phyloP scores from a whole-genome alignment of 2,329 filamentous ascomycete genomes.

The Colletotrichum endophyticum region DNA sequence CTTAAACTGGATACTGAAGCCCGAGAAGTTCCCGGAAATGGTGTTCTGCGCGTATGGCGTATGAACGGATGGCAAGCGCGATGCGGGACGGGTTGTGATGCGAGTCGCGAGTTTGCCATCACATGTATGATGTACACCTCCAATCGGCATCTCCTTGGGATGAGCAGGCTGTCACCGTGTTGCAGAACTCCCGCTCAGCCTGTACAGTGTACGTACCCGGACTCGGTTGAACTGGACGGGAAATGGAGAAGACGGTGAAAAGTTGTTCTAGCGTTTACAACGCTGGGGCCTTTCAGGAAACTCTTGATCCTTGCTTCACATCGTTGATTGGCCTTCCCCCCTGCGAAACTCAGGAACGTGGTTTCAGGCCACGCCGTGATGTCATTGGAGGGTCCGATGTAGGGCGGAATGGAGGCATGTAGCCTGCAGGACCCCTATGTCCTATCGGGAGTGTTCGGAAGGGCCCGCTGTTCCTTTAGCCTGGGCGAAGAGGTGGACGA shows the following conservation, averaged over 20 bases:
- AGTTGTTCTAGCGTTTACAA: constrained; percentile 13
- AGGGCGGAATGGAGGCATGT: constrained; percentile 15
- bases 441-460: constrained; percentile 19
- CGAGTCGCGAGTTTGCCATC: constrained; percentile 12
- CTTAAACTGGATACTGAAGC: constrained; percentile 1
- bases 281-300: neutral
- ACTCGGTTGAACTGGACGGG: neutral
- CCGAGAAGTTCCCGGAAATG: constrained; percentile 2
- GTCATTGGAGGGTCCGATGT: constrained; percentile 19
- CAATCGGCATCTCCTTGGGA: neutral
- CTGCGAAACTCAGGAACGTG: constrained; percentile 16
- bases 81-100: neutral
- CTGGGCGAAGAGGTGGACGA: neutral
- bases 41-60: neutral
- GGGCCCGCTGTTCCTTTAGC: constrained; percentile 10
- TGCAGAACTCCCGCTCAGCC: neutral
- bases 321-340: constrained; percentile 1
- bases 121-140: neutral
- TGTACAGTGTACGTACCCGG: neutral
- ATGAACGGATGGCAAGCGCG: neutral
- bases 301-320: neutral
- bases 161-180: neutral
- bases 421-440: constrained; percentile 19
- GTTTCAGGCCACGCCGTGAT: constrained; percentile 16
- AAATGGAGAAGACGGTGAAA: neutral